Evolutionary conservation across 805 yeast genomes (phyloP), one percentile per base, ranked within the genome.

Genomic region (Kregervanrija fluxuum): DNA sequence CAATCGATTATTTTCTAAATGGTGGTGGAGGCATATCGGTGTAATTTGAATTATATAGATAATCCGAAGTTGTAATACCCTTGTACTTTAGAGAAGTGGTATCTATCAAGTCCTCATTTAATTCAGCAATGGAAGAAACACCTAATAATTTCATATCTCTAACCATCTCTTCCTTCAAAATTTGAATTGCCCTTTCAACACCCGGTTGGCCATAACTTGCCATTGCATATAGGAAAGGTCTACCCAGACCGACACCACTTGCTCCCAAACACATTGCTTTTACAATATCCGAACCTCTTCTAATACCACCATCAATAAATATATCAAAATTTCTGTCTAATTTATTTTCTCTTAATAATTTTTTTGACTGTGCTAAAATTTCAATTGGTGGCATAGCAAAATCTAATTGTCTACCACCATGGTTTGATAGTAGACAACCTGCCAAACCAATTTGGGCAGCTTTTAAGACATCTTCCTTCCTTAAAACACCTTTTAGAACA

Each of bases 191-290:
- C 47, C 71, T 70, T 34, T 56, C 60, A 8, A 81, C 85, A 17
- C 93, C 93, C 4, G 68, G 79, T 50, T 76, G 85, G 2, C 93
- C 93, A 49, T 84, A 85, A 0, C 85, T 71, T n/a, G 85, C 73
- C 79, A 82, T 74, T 11, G 90, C 88, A 56, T 82, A 85, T 22
- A 84, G 57, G 62, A 84, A 83, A 2, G 91, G 87, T 48, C 93
- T 69, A 6, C 95, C 93, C 30, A 85, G 59, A 1, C 93, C 93
- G 13, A 74, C 78, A 13, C 57, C 62, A 35, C 51, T 77, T 30
- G 91, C 93, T 9, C 93, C 95, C 4, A 85, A 67, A 46, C 86
- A 79, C 11, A 85, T 60, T 0, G 93, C 91, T 56, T 85, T 85
- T 41, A 85, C 53, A n/a, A 85, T 65, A 57, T 85, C 95, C 4